These are phyloP conservation scores for Sporothrix brasiliensis DNA, from an alignment of 2,329 filamentous ascomycete genomes.

Conservation along the genomic window DNA sequence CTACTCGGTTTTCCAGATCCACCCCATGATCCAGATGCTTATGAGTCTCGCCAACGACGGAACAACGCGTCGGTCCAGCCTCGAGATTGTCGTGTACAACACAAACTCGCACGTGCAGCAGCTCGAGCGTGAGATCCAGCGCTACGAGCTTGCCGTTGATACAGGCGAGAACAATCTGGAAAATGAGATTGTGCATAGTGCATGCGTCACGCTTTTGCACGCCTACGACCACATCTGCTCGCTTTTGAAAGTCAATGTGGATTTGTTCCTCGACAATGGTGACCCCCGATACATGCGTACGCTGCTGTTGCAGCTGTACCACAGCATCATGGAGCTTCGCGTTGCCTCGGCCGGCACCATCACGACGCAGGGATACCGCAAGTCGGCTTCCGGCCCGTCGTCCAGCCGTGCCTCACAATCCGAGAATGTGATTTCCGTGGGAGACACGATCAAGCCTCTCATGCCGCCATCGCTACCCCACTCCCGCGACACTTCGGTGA, in stretches of 20 bases:
- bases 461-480: conserved; percentile 53
- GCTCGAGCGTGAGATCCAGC: conserved; percentile 66
- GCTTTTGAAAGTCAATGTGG: conserved; percentile 62
- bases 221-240: conserved; percentile 68
- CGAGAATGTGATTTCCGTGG: conserved; percentile 38
- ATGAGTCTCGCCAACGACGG: conserved; percentile 64
- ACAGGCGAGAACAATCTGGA: conserved; percentile 52
- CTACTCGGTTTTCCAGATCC: conserved; percentile 68
- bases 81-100: conserved; percentile 69
- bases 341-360: conserved; percentile 47
- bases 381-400: conserved; percentile 24
- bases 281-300: conserved; percentile 69
- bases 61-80: conserved; percentile 62
- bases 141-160: conserved; percentile 58
- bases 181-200: conserved; percentile 65
- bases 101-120: conserved; percentile 68
- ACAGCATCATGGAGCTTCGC: conserved; percentile 68
- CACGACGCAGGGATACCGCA: conserved; percentile 42
- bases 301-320: conserved; percentile 65
- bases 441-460: conserved; percentile 47
- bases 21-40: conserved; percentile 68
- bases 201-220: conserved; percentile 64
- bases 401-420: conserved; percentile 29
- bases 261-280: conserved; percentile 65
- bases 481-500: conserved; percentile 29